A percentile compares a stretch with the other conserved stretches of the same genome.
These are phyloP conservation scores for Aspergillus sparsus DNA, from an alignment of 495 filamentous ascomycete species.

Conservation along the genomic window DNA sequence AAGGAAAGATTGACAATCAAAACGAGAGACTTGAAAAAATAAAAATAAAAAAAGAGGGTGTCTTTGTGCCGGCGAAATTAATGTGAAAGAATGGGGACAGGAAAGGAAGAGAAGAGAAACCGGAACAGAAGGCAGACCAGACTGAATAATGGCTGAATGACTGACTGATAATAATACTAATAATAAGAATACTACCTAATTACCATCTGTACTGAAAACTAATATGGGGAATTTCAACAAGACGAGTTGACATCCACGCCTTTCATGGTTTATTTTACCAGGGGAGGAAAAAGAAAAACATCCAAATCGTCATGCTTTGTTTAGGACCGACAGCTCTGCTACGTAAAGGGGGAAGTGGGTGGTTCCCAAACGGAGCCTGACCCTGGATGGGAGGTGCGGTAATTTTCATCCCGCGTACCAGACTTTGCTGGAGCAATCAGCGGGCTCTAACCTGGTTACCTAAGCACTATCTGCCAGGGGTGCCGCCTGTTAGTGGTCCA, in stretches of 20 bases:
- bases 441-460: slow-evolving; percentile 3
- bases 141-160: slow-evolving; percentile 13
- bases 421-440: slow-evolving; percentile 16
- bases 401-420: slow-evolving; percentile 25
- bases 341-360: slow-evolving; percentile 6
- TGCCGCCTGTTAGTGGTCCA: not conserved
- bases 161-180: not conserved
- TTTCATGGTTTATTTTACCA: not conserved
- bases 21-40: not conserved
- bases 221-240: not conserved
- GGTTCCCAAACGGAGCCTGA: slow-evolving; percentile 19
- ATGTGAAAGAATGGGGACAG: slow-evolving; percentile 12
- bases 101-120: slow-evolving; percentile 8
- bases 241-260: too few species aligned
- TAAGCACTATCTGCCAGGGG: slow-evolving; percentile 15
- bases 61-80: slow-evolving; percentile 14
- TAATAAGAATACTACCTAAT: not conserved
- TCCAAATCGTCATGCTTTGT: slow-evolving; percentile 7
- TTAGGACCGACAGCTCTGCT: not conserved
- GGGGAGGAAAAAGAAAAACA: slow-evolving; percentile 3
- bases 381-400: slow-evolving; percentile 22
- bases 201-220: not conserved
- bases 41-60: slow-evolving; percentile 13
- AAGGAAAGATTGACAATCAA: slow-evolving; percentile 13
- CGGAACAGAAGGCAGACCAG: slow-evolving; percentile 1